phyloP scores from a whole-genome alignment of 2,329 filamentous ascomycete species.

The Gnomoniopsis smithogilvyi region DNA sequence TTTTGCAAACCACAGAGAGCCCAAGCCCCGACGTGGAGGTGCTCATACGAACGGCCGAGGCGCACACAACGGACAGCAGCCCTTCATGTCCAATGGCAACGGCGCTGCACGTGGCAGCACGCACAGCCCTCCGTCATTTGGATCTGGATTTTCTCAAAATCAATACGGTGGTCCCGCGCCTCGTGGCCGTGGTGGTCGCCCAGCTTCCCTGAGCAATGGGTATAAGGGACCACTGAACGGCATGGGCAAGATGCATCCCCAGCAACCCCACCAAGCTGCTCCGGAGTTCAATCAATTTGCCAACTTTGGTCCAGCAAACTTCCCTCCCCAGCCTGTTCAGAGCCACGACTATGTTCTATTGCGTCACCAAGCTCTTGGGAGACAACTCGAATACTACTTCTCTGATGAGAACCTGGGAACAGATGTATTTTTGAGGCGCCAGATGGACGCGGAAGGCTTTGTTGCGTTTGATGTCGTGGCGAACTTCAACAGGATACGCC shows the following conservation, averaged over 20 bases:
- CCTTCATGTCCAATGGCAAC: constrained; percentile 15
- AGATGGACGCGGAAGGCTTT: constrained; percentile 96
- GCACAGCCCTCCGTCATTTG: constrained; percentile 6
- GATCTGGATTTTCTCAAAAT: neutral
- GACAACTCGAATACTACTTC: constrained; percentile 86
- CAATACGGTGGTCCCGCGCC: constrained; percentile 22
- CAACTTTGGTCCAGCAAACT: constrained; percentile 44
- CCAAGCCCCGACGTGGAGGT: constrained; percentile 13
- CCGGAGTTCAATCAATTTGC: constrained; percentile 33
- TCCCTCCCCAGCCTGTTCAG: constrained; percentile 47
- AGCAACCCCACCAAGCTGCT: constrained; percentile 25
- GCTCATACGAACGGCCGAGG: constrained; percentile 14
- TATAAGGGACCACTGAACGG: constrained; percentile 19
- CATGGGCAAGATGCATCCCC: constrained; percentile 22
- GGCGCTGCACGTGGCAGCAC: constrained; percentile 8
- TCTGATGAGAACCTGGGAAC: constrained; percentile 94
- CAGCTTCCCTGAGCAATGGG: constrained; percentile 11
- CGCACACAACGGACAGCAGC: constrained; percentile 12
- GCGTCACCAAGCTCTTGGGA: constrained; percentile 38
- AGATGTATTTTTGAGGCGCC: constrained; percentile 80
- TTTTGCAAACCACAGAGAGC: constrained; percentile 10
- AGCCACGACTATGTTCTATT: constrained; percentile 21
- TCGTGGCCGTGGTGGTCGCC: constrained; percentile 37
- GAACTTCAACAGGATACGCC: constrained; percentile 80
- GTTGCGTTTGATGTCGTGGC: constrained; percentile 77